Base-by-base conservation (phyloP, 164 flowering plant genomes). In the Paratinospora sagittata region DNA sequence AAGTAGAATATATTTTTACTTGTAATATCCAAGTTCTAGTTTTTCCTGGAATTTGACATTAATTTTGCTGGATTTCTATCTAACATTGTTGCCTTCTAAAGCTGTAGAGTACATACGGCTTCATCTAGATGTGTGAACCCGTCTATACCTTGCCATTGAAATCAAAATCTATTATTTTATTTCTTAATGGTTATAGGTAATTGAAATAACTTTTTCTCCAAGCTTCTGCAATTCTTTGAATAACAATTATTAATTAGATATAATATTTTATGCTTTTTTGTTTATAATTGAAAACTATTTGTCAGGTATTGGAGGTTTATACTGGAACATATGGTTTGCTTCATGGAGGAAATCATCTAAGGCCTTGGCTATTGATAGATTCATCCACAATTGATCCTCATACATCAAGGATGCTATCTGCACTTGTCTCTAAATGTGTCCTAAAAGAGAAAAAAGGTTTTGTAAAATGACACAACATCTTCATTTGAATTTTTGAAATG, bases 301-400 rank as follows among this genome's bases (percentile, higher is more conserved):
- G 74, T n/a, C 77, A 94, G 98, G 98, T 91, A 33, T 17, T 85
- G 81, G 85, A 94, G 81, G 98, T 89, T 72, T 91, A 88, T 80
- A 83, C 82, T 68, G 98, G 98, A 74, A 75, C 82, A 67, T 83
- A 86, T 79, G 96, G 97, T 72, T 80, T 94, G 76, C 90, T 94
- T 79, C 75, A 78, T 64, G 81, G 80, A 37, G 86, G 82, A 63
- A 79, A 78, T 70, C 70, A 23, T 23, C 73, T 85, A 45, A 83
- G 90, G 72, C 91, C 97, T 49, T 77, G 82, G 82, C 75, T 94
- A 73, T 83, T 89, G 10, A 89, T 94, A 75, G 96, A 94, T 84
- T 89, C 95, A 30, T 94, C 98, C 9, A 94, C 98, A n/a, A 78
- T 94, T 82, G 98, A 94, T 85, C 95, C 98, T 11, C 89, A 88